Conservation (phyloP, 164 flowering plant genomes). For the Macadamia tetraphylla region DNA sequence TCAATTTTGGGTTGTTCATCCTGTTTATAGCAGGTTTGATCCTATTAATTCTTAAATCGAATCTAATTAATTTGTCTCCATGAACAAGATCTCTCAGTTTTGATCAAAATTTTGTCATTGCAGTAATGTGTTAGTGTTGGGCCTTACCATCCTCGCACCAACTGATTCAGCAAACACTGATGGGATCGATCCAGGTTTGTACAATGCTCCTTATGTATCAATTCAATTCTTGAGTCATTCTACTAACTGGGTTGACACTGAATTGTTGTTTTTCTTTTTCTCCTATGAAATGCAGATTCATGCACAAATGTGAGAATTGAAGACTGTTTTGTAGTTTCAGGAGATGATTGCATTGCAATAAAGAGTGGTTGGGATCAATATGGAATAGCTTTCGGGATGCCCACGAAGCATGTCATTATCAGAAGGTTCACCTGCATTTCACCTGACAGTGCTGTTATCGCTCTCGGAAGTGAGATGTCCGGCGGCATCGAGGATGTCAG, state of each 20-base stretch:
- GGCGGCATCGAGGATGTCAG: slow-evolving; percentile 63
- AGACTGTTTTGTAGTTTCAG: slow-evolving; percentile 70
- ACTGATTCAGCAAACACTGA: slow-evolving; percentile 45
- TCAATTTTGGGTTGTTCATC: slow-evolving; percentile 26
- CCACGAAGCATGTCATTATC: slow-evolving; percentile 52
- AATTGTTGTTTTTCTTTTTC: neutral
- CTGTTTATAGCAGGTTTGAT: slow-evolving; percentile 30
- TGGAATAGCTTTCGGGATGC: slow-evolving; percentile 53
- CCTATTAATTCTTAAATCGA: no score
- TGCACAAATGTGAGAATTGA: slow-evolving; percentile 55
- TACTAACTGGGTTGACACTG: no score
- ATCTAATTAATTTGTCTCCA: neutral
- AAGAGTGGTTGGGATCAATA: slow-evolving; percentile 82
- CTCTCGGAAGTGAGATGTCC: slow-evolving; percentile 73
- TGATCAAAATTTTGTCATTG: neutral
- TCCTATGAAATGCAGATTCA: slow-evolving; percentile 32
- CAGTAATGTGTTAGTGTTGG: slow-evolving; percentile 43
- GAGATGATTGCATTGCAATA: slow-evolving; percentile 69
- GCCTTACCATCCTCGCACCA: slow-evolving; percentile 44
- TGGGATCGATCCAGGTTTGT: slow-evolving; percentile 52
- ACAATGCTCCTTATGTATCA: neutral
- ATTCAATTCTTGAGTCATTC: no score
- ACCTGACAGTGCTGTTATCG: slow-evolving; percentile 60
- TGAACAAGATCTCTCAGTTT: no score
- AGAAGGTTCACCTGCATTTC: slow-evolving; percentile 61